phyloP scores from a whole-genome alignment of 2,329 filamentous ascomycete species.

The Curvularia lunata region DNA sequence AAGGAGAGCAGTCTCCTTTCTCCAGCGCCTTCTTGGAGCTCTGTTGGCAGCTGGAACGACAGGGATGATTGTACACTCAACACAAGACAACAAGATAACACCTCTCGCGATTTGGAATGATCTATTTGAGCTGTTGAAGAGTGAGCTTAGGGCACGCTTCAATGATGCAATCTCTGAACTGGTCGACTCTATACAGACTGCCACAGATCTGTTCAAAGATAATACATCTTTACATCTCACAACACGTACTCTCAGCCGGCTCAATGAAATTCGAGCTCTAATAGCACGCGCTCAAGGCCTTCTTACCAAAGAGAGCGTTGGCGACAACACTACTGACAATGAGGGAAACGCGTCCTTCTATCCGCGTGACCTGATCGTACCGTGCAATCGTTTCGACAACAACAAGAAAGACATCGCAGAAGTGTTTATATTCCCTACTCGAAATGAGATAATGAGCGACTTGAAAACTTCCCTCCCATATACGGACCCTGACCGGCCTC shows the following conservation, averaged over 20 bases:
- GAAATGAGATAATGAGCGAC: slow-evolving; percentile 47
- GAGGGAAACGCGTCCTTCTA: slow-evolving; percentile 23
- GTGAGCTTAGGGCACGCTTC: slow-evolving; percentile 28
- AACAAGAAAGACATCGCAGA: slow-evolving; percentile 41
- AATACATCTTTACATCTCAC: neutral
- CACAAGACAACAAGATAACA: neutral
- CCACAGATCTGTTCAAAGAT: slow-evolving; percentile 7
- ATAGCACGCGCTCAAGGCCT: slow-evolving; percentile 27
- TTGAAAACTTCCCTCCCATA: slow-evolving; percentile 46
- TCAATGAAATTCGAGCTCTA: slow-evolving; percentile 23
- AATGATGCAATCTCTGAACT: slow-evolving; percentile 26
- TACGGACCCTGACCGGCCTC: slow-evolving; percentile 35
- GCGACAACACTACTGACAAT: slow-evolving; percentile 5
- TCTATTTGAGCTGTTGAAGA: slow-evolving; percentile 28
- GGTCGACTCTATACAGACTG: slow-evolving; percentile 14
- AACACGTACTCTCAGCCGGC: slow-evolving; percentile 3
- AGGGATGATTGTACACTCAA: neutral
- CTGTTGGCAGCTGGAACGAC: slow-evolving; percentile 5
- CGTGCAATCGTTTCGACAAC: slow-evolving; percentile 41
- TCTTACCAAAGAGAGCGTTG: slow-evolving; percentile 8
- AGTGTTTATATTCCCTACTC: slow-evolving; percentile 43
- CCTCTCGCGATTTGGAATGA: slow-evolving; percentile 21
- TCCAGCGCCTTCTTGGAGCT: slow-evolving; percentile 32
- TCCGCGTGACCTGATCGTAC: slow-evolving; percentile 30
- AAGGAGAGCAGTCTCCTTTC: slow-evolving; percentile 40